Evolutionary conservation across 2,329 filamentous ascomycete species (phyloP).

Genomic region (Hyphodiscus sp.): DNA sequence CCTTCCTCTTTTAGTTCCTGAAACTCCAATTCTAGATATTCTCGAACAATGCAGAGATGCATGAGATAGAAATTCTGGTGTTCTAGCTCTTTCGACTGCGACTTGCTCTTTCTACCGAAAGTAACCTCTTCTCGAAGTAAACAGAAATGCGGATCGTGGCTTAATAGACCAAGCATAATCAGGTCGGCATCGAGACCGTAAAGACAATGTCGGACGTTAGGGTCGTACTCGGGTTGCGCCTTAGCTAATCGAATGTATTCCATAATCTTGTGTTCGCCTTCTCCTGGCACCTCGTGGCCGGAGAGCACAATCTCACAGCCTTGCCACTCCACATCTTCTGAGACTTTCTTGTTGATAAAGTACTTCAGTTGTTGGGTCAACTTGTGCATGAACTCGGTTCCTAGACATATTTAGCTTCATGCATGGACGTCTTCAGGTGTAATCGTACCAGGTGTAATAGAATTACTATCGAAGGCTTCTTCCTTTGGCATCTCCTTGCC

Average conservation of each 20-base stretch:
- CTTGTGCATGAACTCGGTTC: constrained; percentile 94
- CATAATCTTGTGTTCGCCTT: constrained; percentile 99
- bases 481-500: constrained; percentile 92
- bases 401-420: constrained; percentile 32
- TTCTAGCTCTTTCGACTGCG: constrained; percentile 91
- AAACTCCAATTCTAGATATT: constrained; percentile 95
- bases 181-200: constrained; percentile 96
- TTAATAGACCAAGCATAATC: constrained; percentile 96
- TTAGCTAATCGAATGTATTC: constrained; percentile 98
- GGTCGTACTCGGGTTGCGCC: constrained; percentile 85
- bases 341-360: constrained; percentile 98
- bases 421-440: neutral
- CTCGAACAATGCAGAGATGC: constrained; percentile 94
- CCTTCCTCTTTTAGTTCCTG: constrained; percentile 78
- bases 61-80: constrained; percentile 98
- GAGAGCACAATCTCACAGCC: constrained; percentile 93
- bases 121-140: constrained; percentile 95
- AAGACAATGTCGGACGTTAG: constrained; percentile 91
- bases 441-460: constrained; percentile 75
- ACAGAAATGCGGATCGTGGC: constrained; percentile 97
- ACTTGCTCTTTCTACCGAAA: constrained; percentile 80
- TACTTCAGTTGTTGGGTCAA: constrained; percentile 92
- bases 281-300: constrained; percentile 94
- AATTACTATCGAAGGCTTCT: constrained; percentile 96
- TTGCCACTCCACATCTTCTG: constrained; percentile 96